Percentiles rank a stretch among this genome's conserved stretches.
Evolutionary conservation across 345 rosid species (phyloP).

Genomic region (Populus davidiana): DNA sequence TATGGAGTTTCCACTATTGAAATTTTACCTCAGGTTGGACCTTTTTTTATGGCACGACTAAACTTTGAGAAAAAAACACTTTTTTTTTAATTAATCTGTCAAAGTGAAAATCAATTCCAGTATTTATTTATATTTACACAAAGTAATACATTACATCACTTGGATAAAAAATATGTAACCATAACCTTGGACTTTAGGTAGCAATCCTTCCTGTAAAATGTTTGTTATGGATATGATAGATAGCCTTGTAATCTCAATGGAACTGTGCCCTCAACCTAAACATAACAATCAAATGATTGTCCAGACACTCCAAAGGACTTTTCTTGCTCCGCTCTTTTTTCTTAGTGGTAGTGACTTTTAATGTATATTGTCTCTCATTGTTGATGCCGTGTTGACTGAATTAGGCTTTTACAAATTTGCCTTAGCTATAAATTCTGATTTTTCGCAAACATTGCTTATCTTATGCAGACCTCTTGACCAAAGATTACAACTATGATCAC

Average conservation of each 20-base stretch:
- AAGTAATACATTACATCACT: not conserved
- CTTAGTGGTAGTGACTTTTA: not conserved
- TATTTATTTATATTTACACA: not conserved
- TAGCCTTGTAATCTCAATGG: not conserved
- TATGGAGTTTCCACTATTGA: not conserved
- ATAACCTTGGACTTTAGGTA: not conserved
- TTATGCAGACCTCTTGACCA: conserved; percentile 63
- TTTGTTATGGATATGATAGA: not conserved
- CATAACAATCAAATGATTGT: not conserved
- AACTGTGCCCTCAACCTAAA: not conserved
- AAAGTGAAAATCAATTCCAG: not conserved
- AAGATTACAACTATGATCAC: conserved; percentile 73
- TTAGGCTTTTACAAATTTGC: not conserved
- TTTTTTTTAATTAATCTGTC: not conserved
- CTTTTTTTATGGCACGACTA: not conserved
- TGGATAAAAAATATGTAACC: not conserved
- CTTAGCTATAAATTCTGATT: not conserved
- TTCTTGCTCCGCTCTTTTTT: not conserved
- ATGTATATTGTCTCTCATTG: not conserved
- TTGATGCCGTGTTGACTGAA: not conserved
- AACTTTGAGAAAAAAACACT: not conserved
- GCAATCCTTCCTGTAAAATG: not conserved
- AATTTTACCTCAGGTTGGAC: not conserved
- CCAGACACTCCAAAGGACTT: not conserved
- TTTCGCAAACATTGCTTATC: conserved; percentile 8